Conservation (phyloP, 306 rosid species). For the Hippophae tibetana region DNA sequence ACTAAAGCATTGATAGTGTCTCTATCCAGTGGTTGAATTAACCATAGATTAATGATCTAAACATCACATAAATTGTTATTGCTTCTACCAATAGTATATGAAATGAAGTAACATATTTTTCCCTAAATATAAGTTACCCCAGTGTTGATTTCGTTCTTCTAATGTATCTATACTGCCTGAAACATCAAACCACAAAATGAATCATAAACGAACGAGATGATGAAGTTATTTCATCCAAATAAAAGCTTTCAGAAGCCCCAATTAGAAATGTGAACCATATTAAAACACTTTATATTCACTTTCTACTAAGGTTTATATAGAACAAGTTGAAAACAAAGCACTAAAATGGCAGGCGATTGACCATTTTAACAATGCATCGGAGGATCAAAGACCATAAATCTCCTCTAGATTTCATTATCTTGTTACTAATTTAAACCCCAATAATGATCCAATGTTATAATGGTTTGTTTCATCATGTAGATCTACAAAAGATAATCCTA, state of each 20-base stretch:
- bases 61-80: background rate
- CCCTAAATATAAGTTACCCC: conserved; percentile 45
- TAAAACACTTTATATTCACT: background rate
- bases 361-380: too few relatives aligned
- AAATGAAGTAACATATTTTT: too few relatives aligned
- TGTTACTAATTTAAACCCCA: too few relatives aligned
- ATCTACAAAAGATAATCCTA: too few relatives aligned
- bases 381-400: too few relatives aligned
- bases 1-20: conserved; percentile 83
- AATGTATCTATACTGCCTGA: conserved; percentile 85
- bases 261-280: background rate
- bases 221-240: background rate
- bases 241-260: background rate
- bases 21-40: conserved; percentile 93
- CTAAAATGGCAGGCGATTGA: too few relatives aligned
- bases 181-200: conserved; percentile 27
- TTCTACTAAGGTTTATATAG: too few relatives aligned
- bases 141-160: conserved; percentile 85
- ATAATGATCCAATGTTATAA: too few relatives aligned
- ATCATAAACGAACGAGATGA: conserved; percentile 3
- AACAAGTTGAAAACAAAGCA: too few relatives aligned
- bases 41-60: conserved; percentile 72
- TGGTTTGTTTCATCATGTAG: too few relatives aligned
- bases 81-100: too few relatives aligned
- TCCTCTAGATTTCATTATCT: too few relatives aligned